These are phyloP conservation scores for Cutaneotrichosporon cutaneum DNA, from an alignment of 1,284 basidiomycete genomes.

Conservation along the genomic window DNA sequence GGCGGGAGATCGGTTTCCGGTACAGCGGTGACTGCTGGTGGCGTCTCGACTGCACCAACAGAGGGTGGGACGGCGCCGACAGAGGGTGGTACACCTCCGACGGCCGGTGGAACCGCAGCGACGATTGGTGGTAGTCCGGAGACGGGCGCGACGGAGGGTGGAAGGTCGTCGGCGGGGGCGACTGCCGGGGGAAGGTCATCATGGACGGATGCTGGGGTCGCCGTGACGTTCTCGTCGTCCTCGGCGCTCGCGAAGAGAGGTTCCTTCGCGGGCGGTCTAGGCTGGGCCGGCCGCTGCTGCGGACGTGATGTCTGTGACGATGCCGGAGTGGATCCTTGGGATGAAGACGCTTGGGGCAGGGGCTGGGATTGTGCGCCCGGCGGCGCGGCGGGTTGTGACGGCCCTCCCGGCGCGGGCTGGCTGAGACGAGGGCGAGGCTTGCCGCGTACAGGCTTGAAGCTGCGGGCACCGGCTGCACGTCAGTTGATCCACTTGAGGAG, in stretches of 20 bases:
- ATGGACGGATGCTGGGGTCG: neutral
- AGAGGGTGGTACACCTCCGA: neutral
- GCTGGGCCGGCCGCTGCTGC: neutral
- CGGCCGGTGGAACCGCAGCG: neutral
- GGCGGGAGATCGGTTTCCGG: too few species aligned
- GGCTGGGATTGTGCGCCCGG: neutral
- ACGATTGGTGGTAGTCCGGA: slow-evolving; percentile 1
- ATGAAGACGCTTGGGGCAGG: neutral
- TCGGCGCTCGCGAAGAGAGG: neutral
- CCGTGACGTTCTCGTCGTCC: neutral
- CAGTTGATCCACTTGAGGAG: too few species aligned
- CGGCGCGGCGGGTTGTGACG: neutral
- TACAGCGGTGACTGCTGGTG: too few species aligned
- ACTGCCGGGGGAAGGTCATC: neutral
- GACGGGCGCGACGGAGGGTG: neutral
- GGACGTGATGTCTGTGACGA: neutral
- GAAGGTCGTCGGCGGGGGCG: neutral
- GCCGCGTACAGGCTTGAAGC: neutral
- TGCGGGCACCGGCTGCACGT: neutral
- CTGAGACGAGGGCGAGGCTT: slow-evolving; percentile 1
- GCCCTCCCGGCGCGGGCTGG: neutral
- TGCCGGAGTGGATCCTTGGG: neutral
- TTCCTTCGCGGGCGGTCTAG: neutral
- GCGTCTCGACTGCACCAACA: neutral
- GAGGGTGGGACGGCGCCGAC: neutral